phyloP scores from a whole-genome alignment of 2,329 filamentous ascomycete genomes.

The Botrytis elliptica region DNA sequence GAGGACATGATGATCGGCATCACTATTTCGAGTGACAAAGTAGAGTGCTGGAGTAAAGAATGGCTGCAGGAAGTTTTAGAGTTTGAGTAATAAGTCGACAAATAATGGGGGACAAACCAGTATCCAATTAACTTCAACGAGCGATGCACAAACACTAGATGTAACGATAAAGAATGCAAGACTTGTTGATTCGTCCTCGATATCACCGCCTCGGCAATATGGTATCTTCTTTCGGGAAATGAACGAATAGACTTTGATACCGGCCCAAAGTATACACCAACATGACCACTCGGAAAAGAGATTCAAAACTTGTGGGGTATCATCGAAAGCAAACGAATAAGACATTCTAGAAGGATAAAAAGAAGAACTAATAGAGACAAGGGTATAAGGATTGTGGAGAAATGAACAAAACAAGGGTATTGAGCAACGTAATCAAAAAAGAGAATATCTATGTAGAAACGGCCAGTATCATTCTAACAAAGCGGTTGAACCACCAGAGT shows the following conservation, averaged over 20 bases:
- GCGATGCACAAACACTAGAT: slow-evolving; percentile 18
- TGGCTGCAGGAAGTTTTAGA: slow-evolving; percentile 1
- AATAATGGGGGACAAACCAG: slow-evolving; percentile 9
- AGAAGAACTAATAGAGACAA: background rate
- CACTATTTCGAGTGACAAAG: slow-evolving; percentile 9
- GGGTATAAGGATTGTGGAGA: background rate
- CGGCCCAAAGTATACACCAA: slow-evolving; percentile 20
- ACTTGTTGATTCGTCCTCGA: slow-evolving; percentile 13
- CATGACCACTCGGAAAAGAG: slow-evolving; percentile 15
- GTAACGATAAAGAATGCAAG: slow-evolving; percentile 19
- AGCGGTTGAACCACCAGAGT: background rate
- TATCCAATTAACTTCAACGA: slow-evolving; percentile 19
- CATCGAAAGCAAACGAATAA: background rate
- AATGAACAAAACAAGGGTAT: slow-evolving; percentile 8
- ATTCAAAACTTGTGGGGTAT: slow-evolving; percentile 12
- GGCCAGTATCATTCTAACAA: background rate
- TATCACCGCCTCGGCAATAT: background rate
- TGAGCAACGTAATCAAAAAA: background rate
- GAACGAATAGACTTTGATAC: slow-evolving; percentile 17
- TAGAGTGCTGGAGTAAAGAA: slow-evolving; percentile 20
- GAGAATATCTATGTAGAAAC: background rate
- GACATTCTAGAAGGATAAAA: slow-evolving; percentile 19
- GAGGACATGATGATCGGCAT: background rate
- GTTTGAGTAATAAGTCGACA: background rate
- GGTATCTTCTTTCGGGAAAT: background rate